Conservation (phyloP, 345 rosid genomes). For the Gynandropsis gynandra region DNA sequence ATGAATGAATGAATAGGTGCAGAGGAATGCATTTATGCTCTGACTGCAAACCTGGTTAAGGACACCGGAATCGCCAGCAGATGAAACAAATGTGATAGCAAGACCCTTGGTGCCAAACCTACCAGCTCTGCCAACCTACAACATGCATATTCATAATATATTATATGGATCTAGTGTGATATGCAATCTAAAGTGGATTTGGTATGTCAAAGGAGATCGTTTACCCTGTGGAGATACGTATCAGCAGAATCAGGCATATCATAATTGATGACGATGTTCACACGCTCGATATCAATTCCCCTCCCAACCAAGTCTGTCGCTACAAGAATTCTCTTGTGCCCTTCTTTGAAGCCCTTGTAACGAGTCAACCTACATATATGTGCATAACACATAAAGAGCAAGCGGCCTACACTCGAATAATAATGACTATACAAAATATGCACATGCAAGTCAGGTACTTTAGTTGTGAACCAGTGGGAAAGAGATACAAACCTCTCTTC, state of each 20-base stretch:
- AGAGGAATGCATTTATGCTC: neutral
- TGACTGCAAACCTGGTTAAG: constrained; percentile 70
- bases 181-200: neutral
- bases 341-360: constrained; percentile 97
- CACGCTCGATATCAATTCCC: constrained; percentile 97
- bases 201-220: neutral
- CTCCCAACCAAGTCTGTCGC: constrained; percentile 97
- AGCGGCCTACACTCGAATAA: neutral
- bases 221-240: constrained; percentile 93
- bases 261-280: constrained; percentile 94
- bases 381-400: neutral
- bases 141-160: neutral
- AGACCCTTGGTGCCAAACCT: constrained; percentile 99
- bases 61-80: constrained; percentile 80
- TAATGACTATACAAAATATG: neutral
- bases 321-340: constrained; percentile 93
- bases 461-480: too few species aligned
- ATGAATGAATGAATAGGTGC: too few species aligned
- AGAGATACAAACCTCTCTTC: constrained; percentile 69
- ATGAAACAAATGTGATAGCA: constrained; percentile 91
- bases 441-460: too few species aligned
- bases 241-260: constrained; percentile 99
- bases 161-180: neutral
- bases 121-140: constrained; percentile 96
- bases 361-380: constrained; percentile 66